Evolutionary conservation across 2,329 filamentous ascomycete species (phyloP), one percentile per base, ranked within the genome.

Genomic region (Annulohypoxylon truncatum): DNA sequence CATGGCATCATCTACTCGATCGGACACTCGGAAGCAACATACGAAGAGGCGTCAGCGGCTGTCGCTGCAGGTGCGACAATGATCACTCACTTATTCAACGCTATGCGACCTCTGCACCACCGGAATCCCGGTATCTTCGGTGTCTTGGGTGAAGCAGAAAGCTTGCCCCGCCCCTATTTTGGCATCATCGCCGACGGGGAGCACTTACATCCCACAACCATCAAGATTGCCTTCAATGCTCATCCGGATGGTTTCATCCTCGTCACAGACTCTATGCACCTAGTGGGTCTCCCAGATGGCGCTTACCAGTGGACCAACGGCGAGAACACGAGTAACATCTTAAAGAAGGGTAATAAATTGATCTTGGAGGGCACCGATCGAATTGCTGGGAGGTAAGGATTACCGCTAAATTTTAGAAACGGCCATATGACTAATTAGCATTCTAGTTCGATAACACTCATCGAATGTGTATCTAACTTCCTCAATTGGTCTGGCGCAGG

Each of bases 11-110:
- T 92, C 71, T 93, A 89, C 78, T 91, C 92, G 1, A 91, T 96
- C 68, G 94, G 94, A 6, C 94, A 97, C 80, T 93, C 93, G 0
- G 92, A 96, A 77, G 92, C 93, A 12, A 93, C 91, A 0, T 97
- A 95, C 76, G 92, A 96, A 78, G 85, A 95, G 76, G 93, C 92
- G 0, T 88, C 90, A 3, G 80, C 82, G 3, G 92, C 92, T 18
- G 86, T 96, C 2, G 83, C 82, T n/a, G 85, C 89, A 5, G 94
- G 94, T 54, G 92, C 92, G 1, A 92, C 87, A 51, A 97, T 96
- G 92, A 92, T 97, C 71, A 97, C 94, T 0, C 94, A 97, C 75
- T 84, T 97, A 1, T 97, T 97, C 87, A 97, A 97, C 77, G 94
- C 94, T 24, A 97, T 97, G 94, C 87, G 90, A 0, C 93, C 93